A percentile compares a stretch with the other conserved stretches of the same genome.
Evolutionary conservation across 345 rosid genomes (phyloP).

Genomic region (Alliaria petiolata): DNA sequence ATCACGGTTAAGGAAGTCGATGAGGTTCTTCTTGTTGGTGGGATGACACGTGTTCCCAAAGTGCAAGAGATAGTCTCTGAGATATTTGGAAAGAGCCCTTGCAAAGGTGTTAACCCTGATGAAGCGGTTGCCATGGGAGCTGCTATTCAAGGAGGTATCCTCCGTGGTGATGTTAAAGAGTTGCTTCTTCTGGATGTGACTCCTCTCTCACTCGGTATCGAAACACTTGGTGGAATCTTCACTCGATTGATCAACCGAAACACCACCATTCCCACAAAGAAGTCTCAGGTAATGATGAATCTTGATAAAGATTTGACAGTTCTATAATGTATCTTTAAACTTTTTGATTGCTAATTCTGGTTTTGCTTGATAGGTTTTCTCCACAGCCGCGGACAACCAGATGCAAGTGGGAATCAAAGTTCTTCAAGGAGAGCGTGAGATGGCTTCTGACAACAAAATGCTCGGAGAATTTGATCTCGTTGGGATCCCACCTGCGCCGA

Average conservation of each 20-base stretch:
- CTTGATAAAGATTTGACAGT: not conserved
- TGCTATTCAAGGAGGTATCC: slow-evolving; percentile 48
- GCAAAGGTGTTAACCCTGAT: slow-evolving; percentile 48
- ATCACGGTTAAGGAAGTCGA: slow-evolving; percentile 36
- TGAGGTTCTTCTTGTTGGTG: slow-evolving; percentile 50
- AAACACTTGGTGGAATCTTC: slow-evolving; percentile 54
- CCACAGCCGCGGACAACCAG: slow-evolving; percentile 49
- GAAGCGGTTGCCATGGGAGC: slow-evolving; percentile 51
- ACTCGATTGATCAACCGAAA: slow-evolving; percentile 46
- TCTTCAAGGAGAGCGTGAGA: slow-evolving; percentile 49
- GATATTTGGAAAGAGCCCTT: slow-evolving; percentile 44
- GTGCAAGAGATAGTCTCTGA: slow-evolving; percentile 44
- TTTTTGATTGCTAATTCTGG: not conserved
- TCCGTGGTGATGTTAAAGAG: slow-evolving; percentile 50
- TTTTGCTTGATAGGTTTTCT: slow-evolving; percentile 38
- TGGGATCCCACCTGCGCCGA: slow-evolving; percentile 46
- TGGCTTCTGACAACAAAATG: slow-evolving; percentile 47
- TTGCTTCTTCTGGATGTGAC: slow-evolving; percentile 45
- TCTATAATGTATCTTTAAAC: not conserved
- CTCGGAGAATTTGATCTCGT: slow-evolving; percentile 47
- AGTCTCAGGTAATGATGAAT: slow-evolving; percentile 39
- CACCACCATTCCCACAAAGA: slow-evolving; percentile 60
- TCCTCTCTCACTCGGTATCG: slow-evolving; percentile 47
- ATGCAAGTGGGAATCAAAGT: slow-evolving; percentile 47
- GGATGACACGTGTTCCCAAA: slow-evolving; percentile 54